Evolutionary conservation across 352 stramenopile species (phyloP), one percentile per base, ranked within the genome.

Genomic region (Phytopythium cucurbitacearum): DNA sequence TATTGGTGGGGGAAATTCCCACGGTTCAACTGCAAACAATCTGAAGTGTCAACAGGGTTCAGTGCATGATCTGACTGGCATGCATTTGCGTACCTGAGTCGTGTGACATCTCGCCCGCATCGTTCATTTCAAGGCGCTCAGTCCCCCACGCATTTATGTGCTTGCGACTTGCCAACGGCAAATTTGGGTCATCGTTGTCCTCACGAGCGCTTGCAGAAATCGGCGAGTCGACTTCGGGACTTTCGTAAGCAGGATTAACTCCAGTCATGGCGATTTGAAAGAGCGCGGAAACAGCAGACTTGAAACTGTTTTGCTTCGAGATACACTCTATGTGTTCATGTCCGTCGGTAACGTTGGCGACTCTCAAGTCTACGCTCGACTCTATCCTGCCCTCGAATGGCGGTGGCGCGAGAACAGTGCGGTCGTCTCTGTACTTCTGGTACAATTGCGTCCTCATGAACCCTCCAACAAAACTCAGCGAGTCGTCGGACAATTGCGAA

Each of bases 381-480:
- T 12, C 32, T 12, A 11, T 3, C 9, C 36, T 53, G 8, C 16
- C 4, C 15, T 36, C 48, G 35, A 0, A 7, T 12, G 35, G 43
- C 9, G 38, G 21, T 11, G 5, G 21, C 21, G n/a, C 8, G 34
- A 51, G 10, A 15, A 54, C 11, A 51, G 53, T 58, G 9, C 60
- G 48, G 33, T 84, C 73, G 34, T 81, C 73, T 47, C 61, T 59
- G 40, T 81, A 79, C 58, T 76, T 79, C 44, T 80, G 71, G 51
- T 72, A 79, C 73, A 81, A 81, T 28, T 84, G 71, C 0, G 73
- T 75, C 41, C 71, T 52, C 59, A 66, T 67, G 45, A 84, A 53
- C 3, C 48, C 41, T 7, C 60, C 51, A 7, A 71, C 50, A 4
- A 84, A 72, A 7, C 55, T 48, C 36, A 56, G 37, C 13, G 69